Evolutionary conservation across 257 asterid genomes (phyloP), one percentile per base, ranked within the genome.

Genomic region (Galeopsis tetrahit): DNA sequence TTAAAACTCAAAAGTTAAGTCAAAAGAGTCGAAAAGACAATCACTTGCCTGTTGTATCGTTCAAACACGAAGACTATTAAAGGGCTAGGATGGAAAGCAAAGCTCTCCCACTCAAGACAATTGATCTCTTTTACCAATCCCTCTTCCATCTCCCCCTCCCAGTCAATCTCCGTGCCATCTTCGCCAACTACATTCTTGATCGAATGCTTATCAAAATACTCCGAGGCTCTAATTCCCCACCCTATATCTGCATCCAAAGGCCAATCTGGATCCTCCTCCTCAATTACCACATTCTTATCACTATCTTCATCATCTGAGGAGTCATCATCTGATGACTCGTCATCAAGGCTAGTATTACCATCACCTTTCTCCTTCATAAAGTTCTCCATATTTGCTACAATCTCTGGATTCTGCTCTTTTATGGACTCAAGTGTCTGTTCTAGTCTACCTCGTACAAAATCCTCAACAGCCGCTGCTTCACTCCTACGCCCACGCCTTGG

Each of bases 21-120:
- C 28, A 21, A 21, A 21, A 21, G 28, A 21, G 28, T 2, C 7
- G 43, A 38, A 52, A 14, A 39, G 9, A 3, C 43, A 7, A 10
- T 43, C 17, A 77, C 78, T 85, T 66, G 69, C 98, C 95, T 83
- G 82, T 91, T 85, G 82, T 91, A 93, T 91, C 98, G 77, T 81
- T 91, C 98, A 11, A 93, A 91, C 72, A 86, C 87, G 36, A 90
- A 91, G 75, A 93, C 93, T 28, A 93, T 82, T 9, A 93, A 81
- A 7, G 98, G 98, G 82, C 98, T 93, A 36, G 98, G 98, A 77
- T 84, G 97, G 81, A 93, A 93, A 71, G 97, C 96, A 76, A 93
- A 93, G 83, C 96, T 93, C 87, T 93, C 98, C 97, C 98, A 93
- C 79, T 91, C 98, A 21, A 93, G 96, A 77, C 96, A 89, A 72